Base-by-base conservation (phyloP, 176 grass and related monocot species). In the Phyllostachys edulis region DNA sequence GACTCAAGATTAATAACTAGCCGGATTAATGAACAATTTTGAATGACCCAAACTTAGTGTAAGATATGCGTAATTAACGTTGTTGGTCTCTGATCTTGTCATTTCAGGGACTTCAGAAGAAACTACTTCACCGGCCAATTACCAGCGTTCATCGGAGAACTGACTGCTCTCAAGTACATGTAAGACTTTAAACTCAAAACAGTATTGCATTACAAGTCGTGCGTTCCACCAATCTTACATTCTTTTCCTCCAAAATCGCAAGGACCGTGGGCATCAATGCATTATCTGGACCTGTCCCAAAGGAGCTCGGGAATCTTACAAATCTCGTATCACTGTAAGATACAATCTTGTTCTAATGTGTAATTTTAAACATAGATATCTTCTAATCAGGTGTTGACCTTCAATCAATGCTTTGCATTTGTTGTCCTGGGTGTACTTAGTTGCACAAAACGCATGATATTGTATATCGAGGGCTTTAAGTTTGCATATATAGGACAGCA, bases 281-380 rank as follows among this genome's bases (percentile, higher is more conserved):
- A 9, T 91, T 97, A 77, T 97, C 95, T 36, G 92, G 95, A 79
- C 88, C 92, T 83, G 5, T 97, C 45, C 95, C 92, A 39, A 97
- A 94, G 86, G 95, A 92, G 75, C 84, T 97, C 36, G 95, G 95
- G 26, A 91, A 93, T 42, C 95, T 94, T 84, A 29, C 54, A 47
- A 88, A 92, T 16, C 88, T 94, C 17, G 7, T 40, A 66, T 72
- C 64, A 32, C 57, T 97, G 94, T 97, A 92, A 92, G 86, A 34
- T 34, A 34, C 32, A 34, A 34, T 34, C 32, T 34, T 34, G 32
- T 34, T 42, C 1, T 9, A 40, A 68, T 67, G 21, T 57, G 5
- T 36, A 52, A 1, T 63, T 15, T 88, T 78, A 66, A 71, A 9
- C 3, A 34, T 54, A 14, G 24, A 1, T 56, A 74, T 67, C 50